phyloP scores from a whole-genome alignment of 495 filamentous ascomycete species.

The Parachaetomium inaequale region DNA sequence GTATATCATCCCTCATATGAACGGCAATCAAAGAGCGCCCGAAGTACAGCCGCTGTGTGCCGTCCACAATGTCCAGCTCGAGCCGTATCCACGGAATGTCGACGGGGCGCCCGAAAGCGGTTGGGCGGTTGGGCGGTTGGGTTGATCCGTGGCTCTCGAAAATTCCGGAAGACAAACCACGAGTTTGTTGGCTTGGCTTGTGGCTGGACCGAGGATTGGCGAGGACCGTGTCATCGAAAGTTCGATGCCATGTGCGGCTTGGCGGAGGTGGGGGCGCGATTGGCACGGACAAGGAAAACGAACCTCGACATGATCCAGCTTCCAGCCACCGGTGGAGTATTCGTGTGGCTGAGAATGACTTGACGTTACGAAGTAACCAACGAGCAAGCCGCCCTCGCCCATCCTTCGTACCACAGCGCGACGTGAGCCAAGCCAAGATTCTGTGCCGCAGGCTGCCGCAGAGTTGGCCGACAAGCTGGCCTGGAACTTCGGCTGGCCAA shows the following conservation, averaged over 20 bases:
- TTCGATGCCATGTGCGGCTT: background rate
- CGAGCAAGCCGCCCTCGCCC: background rate
- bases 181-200: background rate
- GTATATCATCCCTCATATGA: constrained; percentile 30
- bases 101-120: background rate
- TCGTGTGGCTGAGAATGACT: no score
- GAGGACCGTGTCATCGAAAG: background rate
- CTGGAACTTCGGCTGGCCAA: constrained; percentile 22
- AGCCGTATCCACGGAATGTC: constrained; percentile 19
- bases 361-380: no score
- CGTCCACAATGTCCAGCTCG: constrained; percentile 4
- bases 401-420: background rate
- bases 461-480: constrained; percentile 20
- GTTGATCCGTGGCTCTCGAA: background rate
- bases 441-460: constrained; percentile 28
- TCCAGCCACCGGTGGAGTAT: background rate
- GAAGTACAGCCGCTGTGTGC: constrained; percentile 35
- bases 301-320: background rate
- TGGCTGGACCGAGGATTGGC: background rate
- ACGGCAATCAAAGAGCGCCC: constrained; percentile 39
- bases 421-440: background rate
- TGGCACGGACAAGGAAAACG: background rate
- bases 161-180: constrained; percentile 1
- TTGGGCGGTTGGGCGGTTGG: background rate
- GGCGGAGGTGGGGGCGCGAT: background rate